Evolutionary conservation across 331 rosid genomes (phyloP).

Genomic region (Malus hybrid): DNA sequence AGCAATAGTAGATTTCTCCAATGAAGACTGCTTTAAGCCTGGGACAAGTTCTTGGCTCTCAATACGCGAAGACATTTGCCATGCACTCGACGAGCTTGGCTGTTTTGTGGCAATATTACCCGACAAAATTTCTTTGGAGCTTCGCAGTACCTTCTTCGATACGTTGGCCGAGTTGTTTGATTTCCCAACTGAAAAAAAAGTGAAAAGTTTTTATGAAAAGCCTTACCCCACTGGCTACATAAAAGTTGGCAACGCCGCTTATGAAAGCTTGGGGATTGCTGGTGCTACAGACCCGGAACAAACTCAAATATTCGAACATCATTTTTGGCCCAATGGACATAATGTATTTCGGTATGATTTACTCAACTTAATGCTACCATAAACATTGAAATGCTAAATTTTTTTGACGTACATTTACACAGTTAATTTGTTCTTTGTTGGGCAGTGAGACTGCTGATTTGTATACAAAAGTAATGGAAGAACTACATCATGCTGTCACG

Average conservation of each 20-base stretch:
- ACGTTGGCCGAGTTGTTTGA: not conserved
- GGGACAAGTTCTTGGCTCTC: not conserved
- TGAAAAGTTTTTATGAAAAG: not conserved
- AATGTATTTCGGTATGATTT: not conserved
- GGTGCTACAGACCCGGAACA: not conserved
- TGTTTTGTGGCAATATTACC: constrained; percentile 4
- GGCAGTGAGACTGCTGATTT: not conserved
- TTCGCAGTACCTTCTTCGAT: constrained; percentile 5
- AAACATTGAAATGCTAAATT: too few species aligned
- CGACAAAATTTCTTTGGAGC: constrained; percentile 3
- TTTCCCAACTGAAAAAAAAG: not conserved
- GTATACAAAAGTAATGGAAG: not conserved
- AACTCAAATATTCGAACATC: not conserved
- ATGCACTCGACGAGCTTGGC: constrained; percentile 11
- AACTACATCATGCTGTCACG: constrained; percentile 14
- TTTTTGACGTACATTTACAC: too few species aligned
- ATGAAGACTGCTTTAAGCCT: not conserved
- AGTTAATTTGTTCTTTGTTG: not conserved
- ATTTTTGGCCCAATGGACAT: constrained; percentile 11
- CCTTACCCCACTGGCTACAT: constrained; percentile 1
- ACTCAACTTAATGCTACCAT: too few species aligned
- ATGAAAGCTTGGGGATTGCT: constrained; percentile 10
- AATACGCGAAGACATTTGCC: not conserved
- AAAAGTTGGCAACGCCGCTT: not conserved
- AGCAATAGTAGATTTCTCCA: constrained; percentile 17